Conservation (phyloP, 2,329 filamentous ascomycete genomes). For the Diaporthe sp. region DNA sequence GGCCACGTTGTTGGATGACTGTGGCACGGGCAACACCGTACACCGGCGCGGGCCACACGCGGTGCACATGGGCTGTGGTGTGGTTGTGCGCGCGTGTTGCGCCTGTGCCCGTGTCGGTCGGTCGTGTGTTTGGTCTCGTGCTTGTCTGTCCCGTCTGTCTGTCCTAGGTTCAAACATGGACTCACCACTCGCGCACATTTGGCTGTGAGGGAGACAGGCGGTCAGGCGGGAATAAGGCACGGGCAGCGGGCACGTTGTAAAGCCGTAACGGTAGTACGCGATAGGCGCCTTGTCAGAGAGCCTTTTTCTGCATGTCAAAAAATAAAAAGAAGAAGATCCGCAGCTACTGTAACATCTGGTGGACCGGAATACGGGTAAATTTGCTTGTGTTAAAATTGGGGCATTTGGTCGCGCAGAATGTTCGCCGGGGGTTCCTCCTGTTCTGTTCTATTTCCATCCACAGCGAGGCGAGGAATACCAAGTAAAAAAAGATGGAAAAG, state of each 20-base stretch:
- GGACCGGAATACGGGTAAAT: slow-evolving; percentile 11
- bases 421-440: neutral
- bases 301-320: neutral
- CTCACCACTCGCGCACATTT: neutral
- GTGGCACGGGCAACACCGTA: slow-evolving; percentile 4
- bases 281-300: neutral
- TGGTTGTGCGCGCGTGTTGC: slow-evolving; percentile 14
- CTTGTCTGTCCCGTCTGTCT: neutral
- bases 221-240: slow-evolving; percentile 6
- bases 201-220: neutral
- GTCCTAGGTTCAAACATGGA: neutral
- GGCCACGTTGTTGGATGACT: neutral
- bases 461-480: neutral
- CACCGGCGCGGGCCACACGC: neutral
- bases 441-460: slow-evolving; percentile 32
- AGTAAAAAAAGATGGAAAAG: neutral
- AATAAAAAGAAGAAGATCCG: neutral
- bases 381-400: neutral
- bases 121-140: neutral
- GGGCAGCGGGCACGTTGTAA: neutral
- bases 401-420: neutral
- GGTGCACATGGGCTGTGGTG: slow-evolving; percentile 13
- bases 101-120: neutral
- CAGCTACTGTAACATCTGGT: slow-evolving; percentile 1
- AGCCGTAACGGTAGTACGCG: neutral